A percentile compares a stretch with the other conserved stretches of the same genome.
These are phyloP conservation scores for Pyrenula aspistea DNA, from an alignment of 495 filamentous ascomycete species.

Conservation along the genomic window DNA sequence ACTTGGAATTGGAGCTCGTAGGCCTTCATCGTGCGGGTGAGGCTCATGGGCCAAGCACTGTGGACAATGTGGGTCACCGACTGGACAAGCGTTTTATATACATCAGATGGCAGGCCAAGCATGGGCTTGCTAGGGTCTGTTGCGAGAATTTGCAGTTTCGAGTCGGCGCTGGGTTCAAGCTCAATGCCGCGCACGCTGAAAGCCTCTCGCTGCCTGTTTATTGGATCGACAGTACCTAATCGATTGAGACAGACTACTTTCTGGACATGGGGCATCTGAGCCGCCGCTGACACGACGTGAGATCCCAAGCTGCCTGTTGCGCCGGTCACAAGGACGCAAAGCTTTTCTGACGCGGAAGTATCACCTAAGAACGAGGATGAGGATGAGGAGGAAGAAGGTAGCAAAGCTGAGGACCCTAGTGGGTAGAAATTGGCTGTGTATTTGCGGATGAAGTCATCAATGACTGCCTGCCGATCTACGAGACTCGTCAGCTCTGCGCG, in stretches of 20 bases:
- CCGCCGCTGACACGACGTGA: conserved; percentile 18
- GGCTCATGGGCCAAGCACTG: conserved; percentile 44
- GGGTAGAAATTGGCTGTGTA: neutral
- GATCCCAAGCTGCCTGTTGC: conserved; percentile 34
- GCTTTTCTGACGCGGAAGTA: neutral
- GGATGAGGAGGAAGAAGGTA: neutral
- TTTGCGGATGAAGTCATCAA: neutral
- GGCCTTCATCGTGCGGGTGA: conserved; percentile 21
- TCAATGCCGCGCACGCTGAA: neutral
- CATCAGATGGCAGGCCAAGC: conserved; percentile 25
- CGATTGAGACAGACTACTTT: conserved; percentile 2
- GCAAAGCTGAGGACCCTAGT: neutral
- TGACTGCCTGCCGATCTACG: neutral
- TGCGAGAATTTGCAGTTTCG: neutral
- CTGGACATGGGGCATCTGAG: conserved; percentile 8
- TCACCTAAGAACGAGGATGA: neutral
- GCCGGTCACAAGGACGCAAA: conserved; percentile 29
- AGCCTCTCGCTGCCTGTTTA: neutral
- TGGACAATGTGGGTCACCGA: conserved; percentile 40
- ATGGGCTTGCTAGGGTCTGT: conserved; percentile 13
- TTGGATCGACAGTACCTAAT: neutral
- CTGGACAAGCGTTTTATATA: conserved; percentile 22
- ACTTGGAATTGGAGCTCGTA: conserved; percentile 35
- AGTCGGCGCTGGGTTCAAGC: neutral
- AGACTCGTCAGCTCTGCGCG: neutral